Percentiles rank a stretch among this genome's conserved stretches.
phyloP scores from a whole-genome alignment of 2,329 filamentous ascomycete genomes.

The Meredithiella fracta region DNA sequence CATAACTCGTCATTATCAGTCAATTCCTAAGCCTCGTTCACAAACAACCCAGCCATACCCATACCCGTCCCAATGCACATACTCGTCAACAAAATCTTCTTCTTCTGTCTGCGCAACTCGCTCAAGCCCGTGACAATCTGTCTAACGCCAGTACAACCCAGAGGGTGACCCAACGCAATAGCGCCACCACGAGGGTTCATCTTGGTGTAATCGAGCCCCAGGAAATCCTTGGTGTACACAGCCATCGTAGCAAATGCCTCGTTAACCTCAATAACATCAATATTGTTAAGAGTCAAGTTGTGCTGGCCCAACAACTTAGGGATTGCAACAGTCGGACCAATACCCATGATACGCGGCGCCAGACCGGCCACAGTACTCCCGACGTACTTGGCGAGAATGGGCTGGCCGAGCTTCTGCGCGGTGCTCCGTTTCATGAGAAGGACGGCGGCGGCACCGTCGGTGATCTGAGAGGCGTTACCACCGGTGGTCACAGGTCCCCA shows the following conservation, averaged over 20 bases:
- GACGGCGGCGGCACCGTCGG: conserved; percentile 78
- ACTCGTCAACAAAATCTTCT: conserved; percentile 79
- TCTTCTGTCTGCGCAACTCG: conserved; percentile 67
- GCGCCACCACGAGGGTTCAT: conserved; percentile 70
- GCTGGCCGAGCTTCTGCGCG: conserved; percentile 71
- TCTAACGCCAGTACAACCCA: conserved; percentile 61
- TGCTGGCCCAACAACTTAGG: conserved; percentile 73
- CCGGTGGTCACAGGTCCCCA: conserved; percentile 78
- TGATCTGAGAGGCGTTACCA: conserved; percentile 88
- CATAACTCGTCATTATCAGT: too few relatives aligned
- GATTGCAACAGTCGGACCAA: conserved; percentile 58
- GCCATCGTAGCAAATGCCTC: conserved; percentile 98
- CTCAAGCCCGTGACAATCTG: conserved; percentile 83
- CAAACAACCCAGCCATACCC: conserved; percentile 51
- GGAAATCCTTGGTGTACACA: conserved; percentile 68
- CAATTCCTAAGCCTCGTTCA: conserved; percentile 33
- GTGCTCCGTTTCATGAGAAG: conserved; percentile 90
- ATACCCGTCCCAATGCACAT: conserved; percentile 68
- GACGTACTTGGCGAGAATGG: conserved; percentile 87
- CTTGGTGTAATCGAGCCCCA: conserved; percentile 57
- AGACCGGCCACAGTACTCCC: conserved; percentile 82
- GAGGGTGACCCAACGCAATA: conserved; percentile 67
- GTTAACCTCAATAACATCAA: conserved; percentile 87
- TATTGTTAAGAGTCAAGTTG: conserved; percentile 61
- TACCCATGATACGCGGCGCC: conserved; percentile 90